Percentiles rank a stretch among this genome's conserved stretches.
Evolutionary conservation across 148 eudicot genomes (phyloP).

Genomic region (Camellia granthamiana): DNA sequence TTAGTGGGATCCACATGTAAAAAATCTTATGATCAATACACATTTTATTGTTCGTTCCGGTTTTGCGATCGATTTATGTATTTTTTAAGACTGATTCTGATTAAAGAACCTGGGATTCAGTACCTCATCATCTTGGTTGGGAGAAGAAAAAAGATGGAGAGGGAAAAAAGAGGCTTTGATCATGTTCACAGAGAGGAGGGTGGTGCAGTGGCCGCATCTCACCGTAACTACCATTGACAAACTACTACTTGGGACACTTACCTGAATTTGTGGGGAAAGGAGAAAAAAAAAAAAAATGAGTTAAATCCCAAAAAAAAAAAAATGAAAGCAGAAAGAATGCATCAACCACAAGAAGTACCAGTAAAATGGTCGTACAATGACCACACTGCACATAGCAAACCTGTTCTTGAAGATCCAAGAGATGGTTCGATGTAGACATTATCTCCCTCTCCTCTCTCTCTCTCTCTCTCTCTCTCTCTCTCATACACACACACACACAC

Average conservation of each 20-base stretch:
- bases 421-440: slow-evolving; percentile 32
- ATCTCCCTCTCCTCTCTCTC: slow-evolving; percentile 7
- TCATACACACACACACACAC: too few relatives aligned
- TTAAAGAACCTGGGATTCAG: neutral
- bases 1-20: too few relatives aligned
- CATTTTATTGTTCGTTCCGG: too few relatives aligned
- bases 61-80: too few relatives aligned
- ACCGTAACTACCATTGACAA: slow-evolving; percentile 82
- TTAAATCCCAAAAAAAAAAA: neutral
- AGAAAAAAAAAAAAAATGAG: too few relatives aligned
- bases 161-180: slow-evolving; percentile 66
- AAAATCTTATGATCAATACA: too few relatives aligned
- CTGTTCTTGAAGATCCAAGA: slow-evolving; percentile 60
- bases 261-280: slow-evolving; percentile 35
- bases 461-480: too few relatives aligned
- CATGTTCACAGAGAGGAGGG: slow-evolving; percentile 84
- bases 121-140: slow-evolving; percentile 47
- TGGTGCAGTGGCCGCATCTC: slow-evolving; percentile 78
- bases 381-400: slow-evolving; percentile 90
- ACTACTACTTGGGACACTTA: slow-evolving; percentile 75
- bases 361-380: slow-evolving; percentile 70
- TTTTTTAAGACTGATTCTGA: too few relatives aligned
- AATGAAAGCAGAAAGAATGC: neutral
- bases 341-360: slow-evolving; percentile 32
- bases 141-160: slow-evolving; percentile 57